A percentile compares a stretch with the other conserved stretches of the same genome.
Conservation (phyloP, 176 grass and related monocot species). For the Saccharum spontaneum region DNA sequence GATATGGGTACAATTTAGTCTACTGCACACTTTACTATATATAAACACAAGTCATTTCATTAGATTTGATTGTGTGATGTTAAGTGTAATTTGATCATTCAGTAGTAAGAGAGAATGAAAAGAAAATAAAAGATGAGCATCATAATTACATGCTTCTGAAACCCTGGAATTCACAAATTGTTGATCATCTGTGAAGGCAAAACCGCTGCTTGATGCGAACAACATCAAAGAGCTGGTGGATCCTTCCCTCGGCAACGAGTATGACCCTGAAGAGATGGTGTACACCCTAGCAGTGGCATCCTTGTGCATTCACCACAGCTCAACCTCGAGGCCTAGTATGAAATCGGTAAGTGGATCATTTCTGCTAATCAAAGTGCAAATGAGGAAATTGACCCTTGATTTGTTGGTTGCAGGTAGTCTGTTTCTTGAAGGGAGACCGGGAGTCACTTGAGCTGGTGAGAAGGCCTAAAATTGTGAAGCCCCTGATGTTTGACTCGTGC, state of each 20-base stretch:
- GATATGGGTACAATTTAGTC: conserved; percentile 68
- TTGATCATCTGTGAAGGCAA: conserved; percentile 59
- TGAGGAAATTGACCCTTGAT: conserved; percentile 19
- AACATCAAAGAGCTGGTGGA: conserved; percentile 76
- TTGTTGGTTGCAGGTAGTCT: conserved; percentile 53
- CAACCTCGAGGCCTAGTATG: conserved; percentile 74
- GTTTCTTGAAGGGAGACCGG: conserved; percentile 66
- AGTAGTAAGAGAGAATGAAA: neutral
- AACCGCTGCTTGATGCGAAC: conserved; percentile 84
- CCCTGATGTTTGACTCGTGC: conserved; percentile 64
- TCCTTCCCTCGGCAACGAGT: conserved; percentile 60
- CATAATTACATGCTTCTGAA: conserved; percentile 10
- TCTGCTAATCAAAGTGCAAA: neutral
- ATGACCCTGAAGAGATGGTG: conserved; percentile 66
- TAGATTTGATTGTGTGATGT: neutral
- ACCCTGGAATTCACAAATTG: conserved; percentile 20
- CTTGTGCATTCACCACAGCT: conserved; percentile 92
- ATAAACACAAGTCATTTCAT: neutral
- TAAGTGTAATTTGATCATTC: neutral
- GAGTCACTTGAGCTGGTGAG: conserved; percentile 52
- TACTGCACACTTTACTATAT: neutral
- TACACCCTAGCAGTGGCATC: conserved; percentile 69
- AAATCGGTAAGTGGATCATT: conserved; percentile 43
- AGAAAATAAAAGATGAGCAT: neutral
- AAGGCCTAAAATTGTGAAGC: conserved; percentile 50